A percentile compares a stretch with the other conserved stretches of the same genome.
Conservation (phyloP, 768 basidiomycete genomes). For the Suillus plorans region DNA sequence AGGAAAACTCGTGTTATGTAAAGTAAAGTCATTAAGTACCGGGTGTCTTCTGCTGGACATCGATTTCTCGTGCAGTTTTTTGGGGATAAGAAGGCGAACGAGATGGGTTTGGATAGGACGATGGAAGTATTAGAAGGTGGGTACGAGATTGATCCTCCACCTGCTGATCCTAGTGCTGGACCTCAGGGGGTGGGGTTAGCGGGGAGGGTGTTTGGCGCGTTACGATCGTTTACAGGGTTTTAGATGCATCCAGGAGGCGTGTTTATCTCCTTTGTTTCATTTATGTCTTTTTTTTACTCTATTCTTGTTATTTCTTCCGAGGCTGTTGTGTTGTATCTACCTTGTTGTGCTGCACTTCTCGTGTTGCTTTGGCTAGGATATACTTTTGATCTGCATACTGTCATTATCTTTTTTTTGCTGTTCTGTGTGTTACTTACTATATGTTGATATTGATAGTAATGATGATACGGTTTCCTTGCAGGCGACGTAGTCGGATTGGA, state of each 20-base stretch:
- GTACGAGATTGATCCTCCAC: constrained; percentile 1
- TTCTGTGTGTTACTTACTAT: neutral
- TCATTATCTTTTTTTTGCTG: neutral
- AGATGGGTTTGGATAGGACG: constrained; percentile 1
- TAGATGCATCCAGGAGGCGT: neutral
- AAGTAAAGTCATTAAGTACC: neutral
- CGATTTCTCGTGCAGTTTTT: neutral
- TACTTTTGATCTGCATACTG: neutral
- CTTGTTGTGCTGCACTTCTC: neutral
- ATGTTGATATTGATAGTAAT: neutral
- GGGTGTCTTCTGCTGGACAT: neutral
- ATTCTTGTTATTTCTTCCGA: neutral
- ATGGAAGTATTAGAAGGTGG: neutral
- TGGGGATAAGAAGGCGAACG: neutral
- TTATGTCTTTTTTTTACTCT: neutral
- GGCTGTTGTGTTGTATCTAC: neutral
- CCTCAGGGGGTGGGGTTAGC: neutral
- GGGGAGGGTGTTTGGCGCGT: constrained; percentile 1
- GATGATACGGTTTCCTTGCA: neutral
- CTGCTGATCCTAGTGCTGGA: neutral
- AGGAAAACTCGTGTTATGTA: neutral
- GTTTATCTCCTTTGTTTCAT: neutral
- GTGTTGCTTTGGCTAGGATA: neutral
- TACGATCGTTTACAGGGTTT: neutral
- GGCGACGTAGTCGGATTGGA: neutral